A percentile compares a stretch with the other conserved stretches of the same genome.
phyloP scores from a whole-genome alignment of 176 grass and related monocot genomes.

The Ensete glaucum region DNA sequence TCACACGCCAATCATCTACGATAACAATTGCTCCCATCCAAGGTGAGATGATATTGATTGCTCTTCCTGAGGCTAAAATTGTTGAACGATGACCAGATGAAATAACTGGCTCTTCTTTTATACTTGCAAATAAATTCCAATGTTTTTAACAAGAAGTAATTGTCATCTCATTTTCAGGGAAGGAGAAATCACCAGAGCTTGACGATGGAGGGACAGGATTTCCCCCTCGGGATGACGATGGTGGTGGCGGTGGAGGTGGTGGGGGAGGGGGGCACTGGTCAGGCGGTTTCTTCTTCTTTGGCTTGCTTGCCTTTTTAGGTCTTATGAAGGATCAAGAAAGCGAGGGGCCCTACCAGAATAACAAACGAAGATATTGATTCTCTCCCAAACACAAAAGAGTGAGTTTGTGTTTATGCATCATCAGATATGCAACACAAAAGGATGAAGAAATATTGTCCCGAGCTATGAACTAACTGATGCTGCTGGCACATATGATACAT shows the following conservation, averaged over 20 bases:
- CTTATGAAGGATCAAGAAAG: conserved; percentile 26
- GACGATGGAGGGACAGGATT: conserved; percentile 25
- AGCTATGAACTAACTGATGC: too few species aligned
- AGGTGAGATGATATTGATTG: not conserved
- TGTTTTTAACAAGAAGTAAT: not conserved
- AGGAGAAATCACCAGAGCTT: conserved; percentile 22
- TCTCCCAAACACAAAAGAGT: too few species aligned
- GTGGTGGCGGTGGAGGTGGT: conserved; percentile 16
- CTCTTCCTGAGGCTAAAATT: not conserved
- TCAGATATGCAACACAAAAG: too few species aligned
- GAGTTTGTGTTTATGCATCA: too few species aligned
- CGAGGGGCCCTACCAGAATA: conserved; percentile 10
- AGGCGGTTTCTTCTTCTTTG: conserved; percentile 27
- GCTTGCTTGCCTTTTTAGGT: conserved; percentile 18
- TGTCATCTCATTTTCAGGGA: not conserved
- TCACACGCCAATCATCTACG: conserved; percentile 29
- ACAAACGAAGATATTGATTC: not conserved
- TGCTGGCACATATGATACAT: too few species aligned
- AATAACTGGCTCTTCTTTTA: too few species aligned
- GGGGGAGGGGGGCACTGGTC: conserved; percentile 16
- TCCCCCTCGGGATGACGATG: conserved; percentile 31
- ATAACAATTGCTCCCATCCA: conserved; percentile 27
- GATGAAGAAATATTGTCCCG: too few species aligned
- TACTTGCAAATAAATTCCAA: too few species aligned
- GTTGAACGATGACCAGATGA: too few species aligned